Evolutionary conservation across 805 yeast genomes (phyloP), one percentile per base, ranked within the genome.

Genomic region (Starmerella powellii): DNA sequence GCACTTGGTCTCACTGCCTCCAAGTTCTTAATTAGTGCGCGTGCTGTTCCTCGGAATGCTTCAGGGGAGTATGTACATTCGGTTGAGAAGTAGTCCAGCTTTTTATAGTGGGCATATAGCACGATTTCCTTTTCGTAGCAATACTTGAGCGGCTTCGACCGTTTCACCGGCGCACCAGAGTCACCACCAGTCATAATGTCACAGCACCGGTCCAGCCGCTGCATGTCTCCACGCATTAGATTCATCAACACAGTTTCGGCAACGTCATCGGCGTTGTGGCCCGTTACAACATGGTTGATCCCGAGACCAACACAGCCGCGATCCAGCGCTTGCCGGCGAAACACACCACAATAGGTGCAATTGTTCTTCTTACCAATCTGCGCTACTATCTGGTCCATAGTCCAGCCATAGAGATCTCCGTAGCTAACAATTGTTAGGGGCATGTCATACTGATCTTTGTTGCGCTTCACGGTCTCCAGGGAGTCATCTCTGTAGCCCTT

Each of bases 21-120:
- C 32, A 91, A 64, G 50, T 85, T 82, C 62, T 91, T 91, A 69
- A 91, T 76, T 21, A 91, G 67, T 45, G 86, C 85, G 57, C 99
- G 72, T 0, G 98, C 95, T 0, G 97, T 91, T 16, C 99, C 99
- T 51, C 99, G 69, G 56, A 91, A 91, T 0, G 99, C 97, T 59
- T 91, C 98, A 2, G 99, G 97, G 0, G 98, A 95, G 64, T 91
- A 91, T 0, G 95, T 80, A 60, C 99, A 91, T 57, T 91, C 99
- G 0, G 99, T 91, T 8, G 94, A 82, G 59, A 91, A 91, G 58
- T 91, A 91, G 63, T 91, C 99, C 39, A 91, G 67, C 56, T 86
- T 82, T 62, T 84, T 87, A 65, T 86, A 91, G 58, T 91, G 98
- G 1, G 99, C 99, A 63, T 91, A 91, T 15, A 91, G 68, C 18